Conservation (phyloP, 2,329 filamentous ascomycete species). For the Colletotrichum euphorbiae region DNA sequence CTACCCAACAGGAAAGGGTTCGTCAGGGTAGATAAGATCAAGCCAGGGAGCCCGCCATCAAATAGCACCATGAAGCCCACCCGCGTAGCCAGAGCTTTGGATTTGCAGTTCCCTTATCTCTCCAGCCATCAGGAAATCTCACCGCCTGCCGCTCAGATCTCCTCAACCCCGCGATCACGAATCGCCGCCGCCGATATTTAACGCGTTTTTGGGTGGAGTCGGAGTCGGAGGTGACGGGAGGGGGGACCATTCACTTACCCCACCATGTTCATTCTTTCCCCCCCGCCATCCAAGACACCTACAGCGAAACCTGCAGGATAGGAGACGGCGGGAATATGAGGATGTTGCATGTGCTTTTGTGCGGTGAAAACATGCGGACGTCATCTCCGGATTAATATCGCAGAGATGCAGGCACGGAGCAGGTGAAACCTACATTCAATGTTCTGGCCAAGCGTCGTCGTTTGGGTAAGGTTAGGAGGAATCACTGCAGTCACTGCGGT, state of each 20-base stretch:
- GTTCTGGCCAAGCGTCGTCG: slow-evolving; percentile 10
- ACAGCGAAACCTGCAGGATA: too few relatives aligned
- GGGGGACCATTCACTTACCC: slow-evolving; percentile 1
- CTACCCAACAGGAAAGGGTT: neutral
- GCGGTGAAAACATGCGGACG: slow-evolving; percentile 20
- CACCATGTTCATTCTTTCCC: slow-evolving; percentile 7
- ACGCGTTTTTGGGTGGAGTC: neutral
- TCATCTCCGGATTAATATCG: slow-evolving; percentile 32
- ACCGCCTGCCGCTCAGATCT: slow-evolving; percentile 36
- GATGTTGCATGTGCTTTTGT: neutral
- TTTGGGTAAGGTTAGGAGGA: slow-evolving; percentile 20
- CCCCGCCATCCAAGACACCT: slow-evolving; percentile 13
- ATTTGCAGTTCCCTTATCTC: slow-evolving; percentile 2
- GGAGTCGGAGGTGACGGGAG: too few relatives aligned
- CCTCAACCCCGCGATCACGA: slow-evolving; percentile 19
- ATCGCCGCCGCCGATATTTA: neutral
- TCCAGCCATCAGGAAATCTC: slow-evolving; percentile 15
- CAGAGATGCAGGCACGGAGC: slow-evolving; percentile 31
- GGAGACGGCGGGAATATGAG: neutral
- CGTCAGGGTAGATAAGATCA: too few relatives aligned
- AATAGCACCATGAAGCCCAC: too few relatives aligned
- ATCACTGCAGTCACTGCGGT: neutral
- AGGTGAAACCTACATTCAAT: slow-evolving; percentile 22
- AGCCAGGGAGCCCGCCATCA: too few relatives aligned
- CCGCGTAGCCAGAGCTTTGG: neutral